Conservation (phyloP, 495 filamentous ascomycete genomes). For the Cetradonia linearis region DNA sequence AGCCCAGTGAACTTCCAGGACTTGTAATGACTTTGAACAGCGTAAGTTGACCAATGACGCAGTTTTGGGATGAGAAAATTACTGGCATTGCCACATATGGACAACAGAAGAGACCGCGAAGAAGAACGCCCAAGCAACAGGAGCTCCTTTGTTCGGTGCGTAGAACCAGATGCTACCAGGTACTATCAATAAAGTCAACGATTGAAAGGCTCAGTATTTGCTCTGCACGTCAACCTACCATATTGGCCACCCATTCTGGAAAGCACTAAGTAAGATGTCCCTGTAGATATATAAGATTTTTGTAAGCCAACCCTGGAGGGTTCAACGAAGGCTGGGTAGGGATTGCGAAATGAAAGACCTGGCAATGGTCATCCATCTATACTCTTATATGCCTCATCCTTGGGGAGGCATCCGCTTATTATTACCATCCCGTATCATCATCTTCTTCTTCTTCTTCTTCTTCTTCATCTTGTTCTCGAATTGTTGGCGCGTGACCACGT, state of each 20-base stretch:
- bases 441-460: too few species aligned
- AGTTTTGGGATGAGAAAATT: slow-evolving; percentile 20
- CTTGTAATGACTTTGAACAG: slow-evolving; percentile 33
- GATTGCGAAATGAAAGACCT: not conserved
- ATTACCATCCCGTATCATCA: too few species aligned
- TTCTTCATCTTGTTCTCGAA: not conserved
- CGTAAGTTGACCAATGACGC: slow-evolving; percentile 10
- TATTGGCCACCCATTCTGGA: slow-evolving; percentile 9
- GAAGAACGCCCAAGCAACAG: slow-evolving; percentile 55
- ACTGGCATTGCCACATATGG: slow-evolving; percentile 58
- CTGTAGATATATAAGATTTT: too few species aligned
- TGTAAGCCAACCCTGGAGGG: not conserved
- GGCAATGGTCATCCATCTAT: not conserved
- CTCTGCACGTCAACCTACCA: not conserved
- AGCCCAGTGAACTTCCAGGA: slow-evolving; percentile 45
- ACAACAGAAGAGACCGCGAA: slow-evolving; percentile 48
- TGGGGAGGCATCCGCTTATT: not conserved
- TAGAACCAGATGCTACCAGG: slow-evolving; percentile 45
- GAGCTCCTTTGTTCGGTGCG: slow-evolving; percentile 62
- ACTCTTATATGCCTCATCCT: not conserved
- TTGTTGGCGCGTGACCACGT: not conserved
- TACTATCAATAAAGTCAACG: not conserved
- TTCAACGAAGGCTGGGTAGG: not conserved
- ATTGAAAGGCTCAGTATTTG: not conserved
- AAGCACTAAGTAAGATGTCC: not conserved